A percentile compares a stretch with the other conserved stretches of the same genome.
Evolutionary conservation across 805 yeast species (phyloP).

Genomic region (Helenozyma rhizophorensis): DNA sequence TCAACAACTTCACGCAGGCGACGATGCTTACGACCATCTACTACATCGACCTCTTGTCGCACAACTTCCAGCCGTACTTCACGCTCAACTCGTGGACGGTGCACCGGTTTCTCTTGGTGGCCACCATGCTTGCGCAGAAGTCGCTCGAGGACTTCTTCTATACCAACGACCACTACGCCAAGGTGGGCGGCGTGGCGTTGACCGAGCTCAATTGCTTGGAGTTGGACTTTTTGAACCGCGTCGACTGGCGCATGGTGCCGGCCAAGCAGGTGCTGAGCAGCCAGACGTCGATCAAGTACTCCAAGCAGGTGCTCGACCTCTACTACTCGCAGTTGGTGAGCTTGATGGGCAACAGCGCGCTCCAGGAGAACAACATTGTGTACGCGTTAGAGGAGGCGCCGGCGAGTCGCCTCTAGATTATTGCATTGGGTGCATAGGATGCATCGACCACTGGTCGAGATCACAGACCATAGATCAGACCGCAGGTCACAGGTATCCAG

Average conservation of each 20-base stretch:
- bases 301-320: conserved; percentile 35
- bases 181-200: conserved; percentile 89
- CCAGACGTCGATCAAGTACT: conserved; percentile 23
- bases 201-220: conserved; percentile 83
- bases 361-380: conserved; percentile 12
- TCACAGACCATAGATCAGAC: no score
- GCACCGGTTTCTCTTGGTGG: conserved; percentile 84
- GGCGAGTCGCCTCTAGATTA: no score
- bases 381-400: conserved; percentile 3
- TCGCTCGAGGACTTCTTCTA: conserved; percentile 92
- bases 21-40: conserved; percentile 80
- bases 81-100: conserved; percentile 88
- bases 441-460: no score
- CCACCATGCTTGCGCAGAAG: conserved; percentile 86
- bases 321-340: conserved; percentile 38
- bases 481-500: no score
- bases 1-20: conserved; percentile 81
- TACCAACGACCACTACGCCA: conserved; percentile 90
- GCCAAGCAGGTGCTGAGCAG: conserved; percentile 25
- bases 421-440: no score
- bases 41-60: conserved; percentile 80
- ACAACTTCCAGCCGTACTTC: conserved; percentile 69
- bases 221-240: conserved; percentile 77
- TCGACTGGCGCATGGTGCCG: conserved; percentile 59
- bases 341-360: conserved; percentile 34